These are phyloP conservation scores for Sclerotinia subarctica DNA, from an alignment of 2,329 filamentous ascomycete genomes.

Conservation along the genomic window DNA sequence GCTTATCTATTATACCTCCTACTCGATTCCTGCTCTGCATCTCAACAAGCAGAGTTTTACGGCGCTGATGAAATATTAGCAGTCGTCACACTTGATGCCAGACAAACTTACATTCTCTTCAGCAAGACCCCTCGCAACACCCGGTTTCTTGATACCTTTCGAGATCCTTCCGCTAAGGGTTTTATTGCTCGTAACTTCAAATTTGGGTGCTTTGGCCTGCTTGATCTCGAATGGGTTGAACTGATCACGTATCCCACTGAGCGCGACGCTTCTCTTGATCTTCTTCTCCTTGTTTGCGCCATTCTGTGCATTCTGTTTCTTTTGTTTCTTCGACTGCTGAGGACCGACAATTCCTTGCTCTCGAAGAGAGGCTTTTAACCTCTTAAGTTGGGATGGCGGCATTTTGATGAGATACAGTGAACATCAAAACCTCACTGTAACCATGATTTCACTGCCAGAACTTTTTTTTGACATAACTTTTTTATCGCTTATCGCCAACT, in stretches of 20 bases:
- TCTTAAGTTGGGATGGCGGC: slow-evolving; percentile 95
- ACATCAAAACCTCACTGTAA: background rate
- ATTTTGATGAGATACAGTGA: slow-evolving; percentile 48
- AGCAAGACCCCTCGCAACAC: slow-evolving; percentile 77
- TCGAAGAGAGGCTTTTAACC: slow-evolving; percentile 83
- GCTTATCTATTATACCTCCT: slow-evolving; percentile 85
- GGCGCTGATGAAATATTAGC: slow-evolving; percentile 26
- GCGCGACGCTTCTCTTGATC: slow-evolving; percentile 70
- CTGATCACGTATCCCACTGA: slow-evolving; percentile 85
- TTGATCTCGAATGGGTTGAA: slow-evolving; percentile 99
- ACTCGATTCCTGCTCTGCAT: slow-evolving; percentile 87
- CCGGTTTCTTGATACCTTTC: slow-evolving; percentile 66
- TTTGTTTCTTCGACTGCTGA: slow-evolving; percentile 93
- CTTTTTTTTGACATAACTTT: slow-evolving; percentile 13
- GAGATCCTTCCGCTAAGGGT: slow-evolving; percentile 49
- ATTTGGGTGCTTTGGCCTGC: slow-evolving; percentile 74
- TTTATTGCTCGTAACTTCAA: slow-evolving; percentile 71
- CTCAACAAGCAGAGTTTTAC: slow-evolving; percentile 46
- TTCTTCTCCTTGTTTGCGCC: slow-evolving; percentile 68
- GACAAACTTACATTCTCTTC: slow-evolving; percentile 68
- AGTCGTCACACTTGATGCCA: background rate
- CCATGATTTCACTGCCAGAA: background rate
- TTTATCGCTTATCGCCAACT: slow-evolving; percentile 14
- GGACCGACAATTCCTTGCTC: slow-evolving; percentile 89
- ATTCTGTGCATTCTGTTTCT: slow-evolving; percentile 68